Percentiles rank a stretch among this genome's conserved stretches.
Evolutionary conservation across 2,329 filamentous ascomycete species (phyloP).

Genomic region (Fusarium staphyleae): DNA sequence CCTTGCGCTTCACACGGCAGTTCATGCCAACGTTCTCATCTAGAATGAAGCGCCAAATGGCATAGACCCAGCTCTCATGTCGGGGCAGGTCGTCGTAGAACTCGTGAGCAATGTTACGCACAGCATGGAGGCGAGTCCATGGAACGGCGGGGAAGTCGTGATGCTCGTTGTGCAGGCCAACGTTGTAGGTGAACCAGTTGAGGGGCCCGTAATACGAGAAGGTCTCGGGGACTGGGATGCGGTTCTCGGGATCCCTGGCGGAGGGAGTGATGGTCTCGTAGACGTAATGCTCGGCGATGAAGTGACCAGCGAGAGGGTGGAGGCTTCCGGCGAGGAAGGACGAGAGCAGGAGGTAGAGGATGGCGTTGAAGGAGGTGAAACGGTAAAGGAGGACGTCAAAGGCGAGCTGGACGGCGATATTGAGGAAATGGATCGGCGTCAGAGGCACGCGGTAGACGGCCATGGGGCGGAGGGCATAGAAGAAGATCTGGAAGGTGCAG

Average conservation of each 20-base stretch:
- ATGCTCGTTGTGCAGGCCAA: constrained; percentile 97
- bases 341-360: constrained; percentile 85
- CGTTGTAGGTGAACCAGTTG: constrained; percentile 95
- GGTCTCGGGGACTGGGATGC: constrained; percentile 82
- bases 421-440: constrained; percentile 83
- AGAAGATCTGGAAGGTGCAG: constrained; percentile 98
- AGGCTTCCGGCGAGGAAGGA: constrained; percentile 93
- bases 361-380: constrained; percentile 65
- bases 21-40: constrained; percentile 89
- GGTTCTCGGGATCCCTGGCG: constrained; percentile 64
- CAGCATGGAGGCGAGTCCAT: constrained; percentile 83
- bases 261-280: constrained; percentile 69
- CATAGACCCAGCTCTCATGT: constrained; percentile 89
- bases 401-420: constrained; percentile 75
- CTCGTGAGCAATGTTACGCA: constrained; percentile 83
- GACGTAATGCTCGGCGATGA: constrained; percentile 97
- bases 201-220: constrained; percentile 96
- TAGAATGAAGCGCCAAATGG: constrained; percentile 94
- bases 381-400: constrained; percentile 78
- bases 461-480: constrained; percentile 97
- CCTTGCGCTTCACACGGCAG: constrained; percentile 90
- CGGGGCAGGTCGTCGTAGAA: constrained; percentile 89
- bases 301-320: constrained; percentile 94
- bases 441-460: constrained; percentile 89
- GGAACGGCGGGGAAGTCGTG: constrained; percentile 98